A percentile compares a stretch with the other conserved stretches of the same genome.
Evolutionary conservation across 2,329 filamentous ascomycete genomes (phyloP).

Genomic region (Zymoseptoria tritici): DNA sequence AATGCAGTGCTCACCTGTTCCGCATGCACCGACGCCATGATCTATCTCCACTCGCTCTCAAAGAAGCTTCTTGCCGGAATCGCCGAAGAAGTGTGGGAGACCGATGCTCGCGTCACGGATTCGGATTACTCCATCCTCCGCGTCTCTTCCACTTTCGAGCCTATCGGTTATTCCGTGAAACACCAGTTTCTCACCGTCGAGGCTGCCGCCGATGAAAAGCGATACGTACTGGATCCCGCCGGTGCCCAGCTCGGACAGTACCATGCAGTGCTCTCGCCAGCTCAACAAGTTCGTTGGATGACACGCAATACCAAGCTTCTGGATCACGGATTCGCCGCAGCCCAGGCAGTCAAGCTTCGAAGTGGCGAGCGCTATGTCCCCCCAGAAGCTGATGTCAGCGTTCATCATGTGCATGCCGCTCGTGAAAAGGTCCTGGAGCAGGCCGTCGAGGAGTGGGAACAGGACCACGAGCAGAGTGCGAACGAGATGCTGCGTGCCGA

Average conservation of each 20-base stretch:
- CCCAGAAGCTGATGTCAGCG: not conserved
- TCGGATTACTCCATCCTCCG: not conserved
- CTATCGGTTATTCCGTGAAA: not conserved
- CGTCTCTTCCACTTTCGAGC: not conserved
- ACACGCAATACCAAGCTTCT: not conserved
- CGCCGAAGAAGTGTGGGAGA: not conserved
- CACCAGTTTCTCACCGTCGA: not conserved
- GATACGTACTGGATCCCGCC: slow-evolving; percentile 1
- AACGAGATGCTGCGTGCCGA: not conserved
- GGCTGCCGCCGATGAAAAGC: not conserved
- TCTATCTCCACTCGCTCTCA: slow-evolving; percentile 4
- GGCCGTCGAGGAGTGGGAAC: not conserved
- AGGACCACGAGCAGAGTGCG: not conserved
- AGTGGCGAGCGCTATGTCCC: not conserved
- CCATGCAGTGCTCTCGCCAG: not conserved
- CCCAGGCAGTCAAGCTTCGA: not conserved
- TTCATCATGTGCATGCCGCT: not conserved
- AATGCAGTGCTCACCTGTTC: slow-evolving; percentile 1
- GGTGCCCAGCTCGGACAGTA: slow-evolving; percentile 2
- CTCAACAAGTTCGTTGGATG: not conserved
- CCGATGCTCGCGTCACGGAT: not conserved
- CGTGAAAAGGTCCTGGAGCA: not conserved
- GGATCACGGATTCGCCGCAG: not conserved
- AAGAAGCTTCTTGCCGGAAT: slow-evolving; percentile 6
- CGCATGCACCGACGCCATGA: slow-evolving; percentile 5